Conservation (phyloP, 2,329 filamentous ascomycete species). For the Dactylellina sp. region DNA sequence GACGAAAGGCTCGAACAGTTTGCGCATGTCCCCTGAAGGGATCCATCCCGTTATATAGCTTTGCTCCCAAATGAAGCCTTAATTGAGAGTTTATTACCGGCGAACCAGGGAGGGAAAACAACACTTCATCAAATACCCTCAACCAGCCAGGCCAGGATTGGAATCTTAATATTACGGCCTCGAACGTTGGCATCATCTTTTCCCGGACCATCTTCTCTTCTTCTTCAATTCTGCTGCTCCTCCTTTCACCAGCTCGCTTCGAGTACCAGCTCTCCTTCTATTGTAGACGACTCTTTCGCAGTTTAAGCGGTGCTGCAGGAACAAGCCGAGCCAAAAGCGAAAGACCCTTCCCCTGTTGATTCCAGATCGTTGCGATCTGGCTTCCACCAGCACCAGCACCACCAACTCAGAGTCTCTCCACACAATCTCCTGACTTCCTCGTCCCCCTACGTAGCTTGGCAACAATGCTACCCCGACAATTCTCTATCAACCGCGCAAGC, state of each 20-base stretch:
- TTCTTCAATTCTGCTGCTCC: neutral
- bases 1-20: too few relatives aligned
- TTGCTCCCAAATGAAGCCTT: neutral
- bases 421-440: conserved; percentile 21
- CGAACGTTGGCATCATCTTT: neutral
- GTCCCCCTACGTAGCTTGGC: conserved; percentile 23
- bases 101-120: conserved; percentile 5
- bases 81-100: neutral
- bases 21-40: conserved; percentile 22
- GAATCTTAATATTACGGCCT: neutral
- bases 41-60: neutral
- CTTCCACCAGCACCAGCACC: conserved; percentile 11
- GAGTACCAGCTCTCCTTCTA: too few relatives aligned
- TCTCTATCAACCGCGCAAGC: conserved; percentile 51
- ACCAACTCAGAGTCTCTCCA: conserved; percentile 7
- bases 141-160: neutral
- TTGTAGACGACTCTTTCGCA: too few relatives aligned
- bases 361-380: conserved; percentile 48
- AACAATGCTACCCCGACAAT: conserved; percentile 52
- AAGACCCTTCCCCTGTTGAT: conserved; percentile 15
- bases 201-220: neutral
- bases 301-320: conserved; percentile 7
- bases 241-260: too few relatives aligned
- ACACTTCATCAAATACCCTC: conserved; percentile 20
- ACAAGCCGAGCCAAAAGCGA: conserved; percentile 4